A percentile compares a stretch with the other conserved stretches of the same genome.
These are phyloP conservation scores for Fragaria vesca DNA, from an alignment of 306 rosid species.

Conservation along the genomic window DNA sequence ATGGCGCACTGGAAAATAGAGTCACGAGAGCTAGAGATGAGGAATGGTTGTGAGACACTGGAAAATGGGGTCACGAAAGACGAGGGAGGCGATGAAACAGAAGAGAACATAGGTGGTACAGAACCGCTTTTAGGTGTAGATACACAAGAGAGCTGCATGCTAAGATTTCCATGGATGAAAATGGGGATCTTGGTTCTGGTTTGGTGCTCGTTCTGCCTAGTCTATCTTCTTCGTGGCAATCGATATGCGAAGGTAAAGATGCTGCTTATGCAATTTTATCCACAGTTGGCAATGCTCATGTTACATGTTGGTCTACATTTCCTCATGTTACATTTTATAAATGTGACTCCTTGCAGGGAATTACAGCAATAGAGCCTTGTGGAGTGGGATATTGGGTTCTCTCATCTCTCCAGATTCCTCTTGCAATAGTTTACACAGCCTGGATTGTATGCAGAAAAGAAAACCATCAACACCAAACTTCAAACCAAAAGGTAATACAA, in stretches of 20 bases:
- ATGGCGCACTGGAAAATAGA: slow-evolving; percentile 57
- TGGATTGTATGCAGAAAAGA: slow-evolving; percentile 62
- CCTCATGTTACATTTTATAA: no score
- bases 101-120: slow-evolving; percentile 22
- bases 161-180: slow-evolving; percentile 63
- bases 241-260: slow-evolving; percentile 57
- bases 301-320: not conserved
- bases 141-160: slow-evolving; percentile 12
- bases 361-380: slow-evolving; percentile 65
- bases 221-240: slow-evolving; percentile 80
- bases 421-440: slow-evolving; percentile 63
- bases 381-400: slow-evolving; percentile 74
- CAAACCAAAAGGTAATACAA: slow-evolving; percentile 40
- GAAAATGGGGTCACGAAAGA: slow-evolving; percentile 32
- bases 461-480: slow-evolving; percentile 39
- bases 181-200: slow-evolving; percentile 57
- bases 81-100: slow-evolving; percentile 17
- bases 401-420: slow-evolving; percentile 73
- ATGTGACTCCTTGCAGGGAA: slow-evolving; percentile 50
- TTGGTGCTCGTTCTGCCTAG: slow-evolving; percentile 68
- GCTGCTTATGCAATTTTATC: not conserved
- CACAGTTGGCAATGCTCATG: not conserved
- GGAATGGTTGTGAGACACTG: slow-evolving; percentile 27
- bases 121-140: slow-evolving; percentile 43
- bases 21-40: slow-evolving; percentile 41